Evolutionary conservation across 345 rosid genomes (phyloP), one percentile per base, ranked within the genome.

Genomic region (Gossypium rotundifolium): DNA sequence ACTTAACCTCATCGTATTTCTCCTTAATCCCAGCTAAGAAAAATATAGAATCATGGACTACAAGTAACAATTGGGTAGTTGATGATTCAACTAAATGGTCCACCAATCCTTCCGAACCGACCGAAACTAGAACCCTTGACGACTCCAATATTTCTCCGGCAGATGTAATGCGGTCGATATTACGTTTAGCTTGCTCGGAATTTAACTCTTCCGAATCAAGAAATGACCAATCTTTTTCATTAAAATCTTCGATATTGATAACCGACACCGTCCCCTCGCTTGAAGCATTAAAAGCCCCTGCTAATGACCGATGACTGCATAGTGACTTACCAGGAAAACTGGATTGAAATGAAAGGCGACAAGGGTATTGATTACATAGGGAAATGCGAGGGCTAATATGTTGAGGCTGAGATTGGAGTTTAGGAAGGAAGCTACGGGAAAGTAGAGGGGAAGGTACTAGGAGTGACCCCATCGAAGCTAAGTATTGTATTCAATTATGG

Each of bases 1-100:
- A 94, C 80, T 91, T 92, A 55, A 91, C 87, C 51, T 85, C 71
- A 71, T 92, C 97, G 72, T 94, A 83, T 60, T 87, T 92, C 61
- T 91, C 98, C 81, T 91, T 94, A 38, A 91, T 78, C 74, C 83
- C 77, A 45, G 97, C 97, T 52, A 94, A 82, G 42, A 81, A 65
- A n/a, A 94, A 88, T 42, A 94, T 89, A 8, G 97, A 94, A 68
- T 94, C 97, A 71, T 94, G 98, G 49, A 89, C 91, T 48, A 87
- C 87, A 75, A 88, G 90, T 84, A 92, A 83, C 74, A 87, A 79
- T 71, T 84, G 83, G 69, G 80, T 70, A 13, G 87, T 83, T 16
- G 87, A 87, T 64, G 86, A 74, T 44, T 88, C 92, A 68, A 85
- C 86, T 64, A 92, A 61, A 67, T 67, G 40, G 46, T 67, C 71